These are phyloP conservation scores for Yamadazyma ubonensis DNA, from an alignment of 805 yeast species.

Conservation along the genomic window DNA sequence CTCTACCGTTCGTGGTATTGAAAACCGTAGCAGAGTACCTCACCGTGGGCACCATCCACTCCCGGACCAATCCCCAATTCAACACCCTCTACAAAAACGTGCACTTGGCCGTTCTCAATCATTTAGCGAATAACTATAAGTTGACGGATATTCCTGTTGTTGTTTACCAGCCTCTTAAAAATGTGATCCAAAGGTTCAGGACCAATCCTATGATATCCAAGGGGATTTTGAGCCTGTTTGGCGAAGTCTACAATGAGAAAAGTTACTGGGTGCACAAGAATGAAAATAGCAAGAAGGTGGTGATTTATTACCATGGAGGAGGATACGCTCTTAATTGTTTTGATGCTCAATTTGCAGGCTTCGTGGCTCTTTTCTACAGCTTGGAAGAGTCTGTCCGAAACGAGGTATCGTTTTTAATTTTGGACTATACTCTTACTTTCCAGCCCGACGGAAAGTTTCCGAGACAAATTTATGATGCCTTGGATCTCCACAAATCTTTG, in stretches of 20 bases:
- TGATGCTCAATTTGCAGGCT: slow-evolving; percentile 30
- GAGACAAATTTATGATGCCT: slow-evolving; percentile 30
- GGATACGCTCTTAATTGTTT: slow-evolving; percentile 28
- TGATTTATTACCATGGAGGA: slow-evolving; percentile 42
- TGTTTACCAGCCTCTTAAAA: slow-evolving; percentile 22
- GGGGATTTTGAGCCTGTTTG: slow-evolving; percentile 15
- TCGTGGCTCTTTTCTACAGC: slow-evolving; percentile 28
- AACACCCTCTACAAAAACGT: slow-evolving; percentile 28
- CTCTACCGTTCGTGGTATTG: slow-evolving; percentile 24
- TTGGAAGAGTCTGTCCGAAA: slow-evolving; percentile 19
- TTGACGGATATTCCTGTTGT: slow-evolving; percentile 23
- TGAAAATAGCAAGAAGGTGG: slow-evolving; percentile 16
- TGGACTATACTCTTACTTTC: slow-evolving; percentile 33
- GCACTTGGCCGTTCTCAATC: slow-evolving; percentile 25
- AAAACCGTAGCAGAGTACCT: slow-evolving; percentile 25
- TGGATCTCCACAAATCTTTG: slow-evolving; percentile 25
- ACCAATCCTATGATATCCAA: slow-evolving; percentile 12
- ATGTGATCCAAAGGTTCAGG: slow-evolving; percentile 15
- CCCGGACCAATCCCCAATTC: slow-evolving; percentile 28
- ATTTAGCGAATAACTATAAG: slow-evolving; percentile 24
- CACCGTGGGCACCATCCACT: slow-evolving; percentile 33
- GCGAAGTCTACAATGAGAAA: slow-evolving; percentile 23
- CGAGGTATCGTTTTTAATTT: slow-evolving; percentile 25
- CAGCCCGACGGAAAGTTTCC: slow-evolving; percentile 32
- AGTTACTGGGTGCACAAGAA: slow-evolving; percentile 36